phyloP scores from a whole-genome alignment of 495 filamentous ascomycete species.

The Mytilinidion resinicola region DNA sequence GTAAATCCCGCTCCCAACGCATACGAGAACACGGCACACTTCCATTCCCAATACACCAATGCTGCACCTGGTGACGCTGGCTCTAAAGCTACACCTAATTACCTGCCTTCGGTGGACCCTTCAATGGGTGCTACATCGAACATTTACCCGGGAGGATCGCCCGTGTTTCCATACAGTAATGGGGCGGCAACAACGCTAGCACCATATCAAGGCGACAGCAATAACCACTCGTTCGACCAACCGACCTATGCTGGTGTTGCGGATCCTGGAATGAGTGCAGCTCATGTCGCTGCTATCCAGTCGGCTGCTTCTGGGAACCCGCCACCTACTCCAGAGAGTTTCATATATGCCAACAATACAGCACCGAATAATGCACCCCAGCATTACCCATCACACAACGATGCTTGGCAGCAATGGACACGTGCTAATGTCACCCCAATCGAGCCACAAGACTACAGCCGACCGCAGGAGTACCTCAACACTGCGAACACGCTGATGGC shows the following conservation, averaged over 20 bases:
- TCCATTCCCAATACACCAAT: slow-evolving; percentile 14
- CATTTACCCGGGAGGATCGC: slow-evolving; percentile 1
- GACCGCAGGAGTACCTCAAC: slow-evolving; percentile 22
- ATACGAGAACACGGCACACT: slow-evolving; percentile 8
- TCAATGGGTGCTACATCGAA: neutral
- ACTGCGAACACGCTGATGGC: slow-evolving; percentile 28
- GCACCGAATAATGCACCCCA: neutral
- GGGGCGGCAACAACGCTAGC: slow-evolving; percentile 5
- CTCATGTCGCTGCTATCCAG: slow-evolving; percentile 21
- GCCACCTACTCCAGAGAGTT: neutral
- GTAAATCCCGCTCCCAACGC: neutral
- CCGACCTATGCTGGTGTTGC: slow-evolving; percentile 11
- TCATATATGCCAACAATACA: neutral
- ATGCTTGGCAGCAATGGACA: slow-evolving; percentile 20
- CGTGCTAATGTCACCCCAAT: slow-evolving; percentile 8
- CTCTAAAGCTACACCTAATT: neutral
- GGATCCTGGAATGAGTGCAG: slow-evolving; percentile 15
- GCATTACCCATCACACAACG: slow-evolving; percentile 3
- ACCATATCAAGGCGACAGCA: neutral
- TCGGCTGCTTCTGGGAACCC: slow-evolving; percentile 4
- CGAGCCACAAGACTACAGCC: slow-evolving; percentile 14
- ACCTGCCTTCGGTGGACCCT: slow-evolving; percentile 2
- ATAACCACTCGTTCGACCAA: slow-evolving; percentile 4
- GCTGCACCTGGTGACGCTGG: neutral
- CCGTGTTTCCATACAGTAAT: slow-evolving; percentile 12